These are phyloP conservation scores for Solanum tarapatanum DNA, from an alignment of 257 asterid species.

Conservation along the genomic window DNA sequence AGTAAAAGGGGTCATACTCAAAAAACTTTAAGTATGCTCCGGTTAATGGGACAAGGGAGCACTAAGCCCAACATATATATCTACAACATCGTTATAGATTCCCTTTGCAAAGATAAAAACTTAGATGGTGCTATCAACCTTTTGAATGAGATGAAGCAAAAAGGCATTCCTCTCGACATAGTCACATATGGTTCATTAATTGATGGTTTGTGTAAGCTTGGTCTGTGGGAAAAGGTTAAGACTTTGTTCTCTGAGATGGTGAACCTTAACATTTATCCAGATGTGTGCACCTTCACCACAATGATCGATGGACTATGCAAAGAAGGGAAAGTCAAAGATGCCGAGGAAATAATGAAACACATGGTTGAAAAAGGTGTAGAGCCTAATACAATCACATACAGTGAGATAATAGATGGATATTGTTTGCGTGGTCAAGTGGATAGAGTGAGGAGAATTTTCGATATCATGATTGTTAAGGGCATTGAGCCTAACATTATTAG, in stretches of 20 bases:
- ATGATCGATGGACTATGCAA: background rate
- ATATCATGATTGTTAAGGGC: background rate
- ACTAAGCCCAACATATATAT: background rate
- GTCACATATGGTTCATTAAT: constrained; percentile 1
- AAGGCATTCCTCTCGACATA: background rate
- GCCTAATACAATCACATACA: background rate
- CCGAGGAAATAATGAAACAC: background rate
- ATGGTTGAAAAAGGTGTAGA: background rate
- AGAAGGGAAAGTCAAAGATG: background rate
- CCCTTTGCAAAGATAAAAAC: constrained; percentile 10
- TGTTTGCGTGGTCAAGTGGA: background rate
- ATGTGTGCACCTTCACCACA: background rate
- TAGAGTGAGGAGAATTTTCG: background rate
- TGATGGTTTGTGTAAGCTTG: background rate
- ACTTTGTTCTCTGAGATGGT: background rate
- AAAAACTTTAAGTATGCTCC: background rate
- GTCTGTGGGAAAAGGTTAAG: background rate
- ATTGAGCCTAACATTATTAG: background rate
- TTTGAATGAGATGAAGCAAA: constrained; percentile 2
- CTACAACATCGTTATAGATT: constrained; percentile 1
- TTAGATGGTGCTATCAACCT: constrained; percentile 3
- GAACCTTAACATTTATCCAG: background rate
- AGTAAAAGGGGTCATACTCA: constrained; percentile 18
- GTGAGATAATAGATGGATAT: background rate
- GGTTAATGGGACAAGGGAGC: background rate